Evolutionary conservation across 805 yeast species (phyloP), one percentile per base, ranked within the genome.

Genomic region (Myxozyma nipponensis): DNA sequence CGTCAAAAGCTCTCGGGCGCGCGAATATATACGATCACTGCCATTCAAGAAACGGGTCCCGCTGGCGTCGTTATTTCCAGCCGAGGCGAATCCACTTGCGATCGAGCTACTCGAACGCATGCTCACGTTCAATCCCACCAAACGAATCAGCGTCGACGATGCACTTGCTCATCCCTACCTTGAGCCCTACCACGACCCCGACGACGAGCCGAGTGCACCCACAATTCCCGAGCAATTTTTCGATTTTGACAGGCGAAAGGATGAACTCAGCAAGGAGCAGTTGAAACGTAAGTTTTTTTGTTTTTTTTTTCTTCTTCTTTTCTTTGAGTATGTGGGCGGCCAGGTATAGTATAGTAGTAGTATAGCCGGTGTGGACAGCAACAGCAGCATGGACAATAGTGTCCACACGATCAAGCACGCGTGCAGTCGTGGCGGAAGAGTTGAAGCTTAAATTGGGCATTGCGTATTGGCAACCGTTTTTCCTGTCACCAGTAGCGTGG

Each of bases 161-260:
- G 96, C 97, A 0, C 75, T 91, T 42, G 70, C 76, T 58, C 98
- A 91, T 65, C 96, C 96, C 2, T 91, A 91, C 67, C 72, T 91
- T 47, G 70, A 76, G 44, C 77, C 85, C n/a, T 91, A 91, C 69
- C 98, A 91, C 67, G 98, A 91, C 63, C 95, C 96, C 2, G 80
- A 78, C 47, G 98, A 91, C 66, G 98, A 91, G 69, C 98, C 98
- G 0, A 75, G 74, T 35, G 89, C 93, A 32, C 79, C 81, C 18
- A 86, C 89, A 43, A 83, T 93, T 21, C 90, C 95, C 0, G 81
- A 82, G 37, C 89, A 84, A 59, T 89, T 91, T 66, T 91, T 93
- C 62, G 90, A 85, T 54, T 93, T 93, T 62, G 98, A 93, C 67
- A 77, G 79, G 60, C 74, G 77, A 54, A 90, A 90, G 66, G 95